These are phyloP conservation scores for Dendrobium catenatum DNA, from an alignment of 106 monocot species.

Conservation along the genomic window DNA sequence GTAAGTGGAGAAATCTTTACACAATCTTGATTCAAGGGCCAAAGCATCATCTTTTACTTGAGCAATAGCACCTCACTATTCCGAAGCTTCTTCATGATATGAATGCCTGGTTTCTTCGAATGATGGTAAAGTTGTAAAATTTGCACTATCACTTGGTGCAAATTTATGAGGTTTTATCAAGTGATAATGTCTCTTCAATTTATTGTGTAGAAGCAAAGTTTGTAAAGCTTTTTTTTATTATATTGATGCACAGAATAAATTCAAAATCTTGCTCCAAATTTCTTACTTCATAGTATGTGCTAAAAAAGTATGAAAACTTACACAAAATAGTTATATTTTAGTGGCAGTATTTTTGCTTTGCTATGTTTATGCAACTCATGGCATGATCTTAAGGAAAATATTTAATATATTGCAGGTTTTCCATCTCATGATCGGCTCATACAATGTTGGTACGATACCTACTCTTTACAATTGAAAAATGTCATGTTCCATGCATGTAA, in stretches of 20 bases:
- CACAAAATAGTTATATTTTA: not conserved
- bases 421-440: constrained; percentile 76
- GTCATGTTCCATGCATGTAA: not conserved
- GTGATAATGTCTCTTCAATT: not conserved
- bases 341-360: not conserved
- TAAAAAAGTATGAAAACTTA: not conserved
- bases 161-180: not conserved
- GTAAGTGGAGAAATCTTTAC: too few species aligned
- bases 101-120: too few species aligned
- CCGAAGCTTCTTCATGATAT: too few species aligned
- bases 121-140: not conserved
- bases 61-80: too few species aligned
- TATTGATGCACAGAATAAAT: not conserved
- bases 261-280: not conserved
- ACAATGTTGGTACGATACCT: constrained; percentile 48
- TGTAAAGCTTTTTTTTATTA: not conserved
- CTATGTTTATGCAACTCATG: not conserved
- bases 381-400: constrained; percentile 14
- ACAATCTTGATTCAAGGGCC: too few species aligned
- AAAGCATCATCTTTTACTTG: too few species aligned
- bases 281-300: not conserved
- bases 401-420: constrained; percentile 61
- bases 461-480: not conserved
- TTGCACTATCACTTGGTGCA: not conserved
- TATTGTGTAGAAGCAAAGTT: not conserved